Evolutionary conservation across 306 rosid genomes (phyloP).

Genomic region (Vigna trinervia): DNA sequence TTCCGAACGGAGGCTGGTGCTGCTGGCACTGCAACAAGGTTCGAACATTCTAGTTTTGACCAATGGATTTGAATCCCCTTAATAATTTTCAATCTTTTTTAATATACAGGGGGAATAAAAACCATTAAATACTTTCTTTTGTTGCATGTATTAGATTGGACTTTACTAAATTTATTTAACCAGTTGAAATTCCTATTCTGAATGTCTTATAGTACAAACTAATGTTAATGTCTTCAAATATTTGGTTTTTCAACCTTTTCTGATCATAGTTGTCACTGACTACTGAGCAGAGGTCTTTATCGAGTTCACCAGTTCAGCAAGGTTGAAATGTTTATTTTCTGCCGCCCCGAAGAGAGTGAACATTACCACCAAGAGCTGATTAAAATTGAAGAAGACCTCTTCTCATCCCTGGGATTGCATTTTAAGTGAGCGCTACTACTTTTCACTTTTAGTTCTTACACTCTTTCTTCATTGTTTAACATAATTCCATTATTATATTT

Average conservation of each 20-base stretch:
- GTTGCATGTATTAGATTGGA: constrained; percentile 2
- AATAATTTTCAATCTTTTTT: not conserved
- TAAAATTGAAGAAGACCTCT: constrained; percentile 84
- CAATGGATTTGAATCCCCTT: not conserved
- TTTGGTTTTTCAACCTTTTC: constrained; percentile 22
- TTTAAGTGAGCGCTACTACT: constrained; percentile 61
- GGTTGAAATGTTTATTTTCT: constrained; percentile 88
- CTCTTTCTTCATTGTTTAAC: constrained; percentile 34
- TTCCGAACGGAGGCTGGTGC: constrained; percentile 99
- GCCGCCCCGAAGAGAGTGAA: constrained; percentile 88
- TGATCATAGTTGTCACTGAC: constrained; percentile 36
- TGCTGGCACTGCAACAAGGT: constrained; percentile 94
- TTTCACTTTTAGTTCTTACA: not conserved
- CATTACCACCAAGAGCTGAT: constrained; percentile 85
- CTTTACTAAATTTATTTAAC: not conserved
- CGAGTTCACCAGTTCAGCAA: constrained; percentile 99
- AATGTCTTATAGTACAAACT: constrained; percentile 11
- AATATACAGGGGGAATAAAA: not conserved
- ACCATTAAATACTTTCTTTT: not conserved
- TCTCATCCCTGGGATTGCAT: constrained; percentile 83
- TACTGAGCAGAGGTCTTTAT: constrained; percentile 86
- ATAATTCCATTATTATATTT: constrained; percentile 27
- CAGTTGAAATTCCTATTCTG: not conserved
- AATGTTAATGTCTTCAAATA: constrained; percentile 14
- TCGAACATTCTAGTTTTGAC: constrained; percentile 32